These are phyloP conservation scores for Leccinum ochraceum DNA, from an alignment of 768 basidiomycete species.

Conservation along the genomic window DNA sequence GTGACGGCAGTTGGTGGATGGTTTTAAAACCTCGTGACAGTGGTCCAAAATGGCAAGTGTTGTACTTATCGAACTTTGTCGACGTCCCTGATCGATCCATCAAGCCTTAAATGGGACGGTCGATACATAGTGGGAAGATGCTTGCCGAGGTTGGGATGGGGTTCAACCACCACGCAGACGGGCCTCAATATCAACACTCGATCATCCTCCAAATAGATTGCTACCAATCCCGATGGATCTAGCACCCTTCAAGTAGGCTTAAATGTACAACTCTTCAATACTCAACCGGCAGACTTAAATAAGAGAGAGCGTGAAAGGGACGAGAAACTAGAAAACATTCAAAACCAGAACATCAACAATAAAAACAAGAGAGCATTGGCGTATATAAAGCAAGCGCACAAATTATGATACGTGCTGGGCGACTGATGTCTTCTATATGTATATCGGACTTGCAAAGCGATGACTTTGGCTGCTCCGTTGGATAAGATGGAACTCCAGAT, in stretches of 20 bases:
- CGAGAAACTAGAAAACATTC: conserved; percentile 3
- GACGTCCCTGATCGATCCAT: not conserved
- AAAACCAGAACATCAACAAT: conserved; percentile 8
- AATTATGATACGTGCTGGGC: conserved; percentile 11
- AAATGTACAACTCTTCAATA: conserved; percentile 7
- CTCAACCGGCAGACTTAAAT: conserved; percentile 16
- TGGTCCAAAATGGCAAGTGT: conserved; percentile 9
- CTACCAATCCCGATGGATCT: not conserved
- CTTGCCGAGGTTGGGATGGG: not conserved
- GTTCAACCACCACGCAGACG: not conserved
- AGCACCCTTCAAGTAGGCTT: not conserved
- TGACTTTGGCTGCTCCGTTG: conserved; percentile 7
- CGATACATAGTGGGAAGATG: not conserved
- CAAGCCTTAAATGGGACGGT: not conserved
- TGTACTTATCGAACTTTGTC: not conserved
- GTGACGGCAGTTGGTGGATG: not conserved
- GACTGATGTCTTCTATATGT: conserved; percentile 13
- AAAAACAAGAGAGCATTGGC: conserved; percentile 16
- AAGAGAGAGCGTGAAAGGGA: not conserved
- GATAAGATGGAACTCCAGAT: not conserved
- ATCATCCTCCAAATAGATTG: not conserved
- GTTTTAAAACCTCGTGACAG: not conserved
- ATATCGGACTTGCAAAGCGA: not conserved
- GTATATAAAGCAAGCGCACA: conserved; percentile 15
- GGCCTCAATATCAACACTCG: not conserved